phyloP scores from a whole-genome alignment of 805 yeast species.

The Spathaspora sp. region DNA sequence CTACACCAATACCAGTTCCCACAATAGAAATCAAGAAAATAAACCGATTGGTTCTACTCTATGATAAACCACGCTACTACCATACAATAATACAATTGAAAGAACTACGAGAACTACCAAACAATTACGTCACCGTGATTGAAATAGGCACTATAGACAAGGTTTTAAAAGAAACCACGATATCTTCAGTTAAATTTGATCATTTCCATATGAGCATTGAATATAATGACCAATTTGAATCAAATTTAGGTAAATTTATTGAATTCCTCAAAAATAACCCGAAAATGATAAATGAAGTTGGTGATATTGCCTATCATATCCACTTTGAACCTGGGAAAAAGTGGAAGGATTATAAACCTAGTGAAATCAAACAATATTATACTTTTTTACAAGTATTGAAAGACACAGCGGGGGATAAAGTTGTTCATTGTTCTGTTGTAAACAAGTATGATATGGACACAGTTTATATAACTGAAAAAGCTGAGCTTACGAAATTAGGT shows the following conservation, averaged over 20 bases:
- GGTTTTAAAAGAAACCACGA: constrained; percentile 6
- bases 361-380: constrained; percentile 22
- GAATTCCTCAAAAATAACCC: constrained; percentile 18
- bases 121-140: constrained; percentile 16
- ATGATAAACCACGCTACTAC: constrained; percentile 25
- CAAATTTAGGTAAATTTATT: constrained; percentile 16
- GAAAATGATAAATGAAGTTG: constrained; percentile 11
- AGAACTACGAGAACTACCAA: constrained; percentile 15
- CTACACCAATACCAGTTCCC: neutral
- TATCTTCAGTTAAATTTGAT: constrained; percentile 14
- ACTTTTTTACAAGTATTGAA: constrained; percentile 20
- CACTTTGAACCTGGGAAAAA: constrained; percentile 27
- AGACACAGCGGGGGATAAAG: constrained; percentile 22
- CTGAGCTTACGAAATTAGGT: constrained; percentile 28
- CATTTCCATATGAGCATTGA: constrained; percentile 28
- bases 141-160: constrained; percentile 15
- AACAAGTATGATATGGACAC: constrained; percentile 32
- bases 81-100: constrained; percentile 24
- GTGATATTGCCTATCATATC: constrained; percentile 31
- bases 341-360: constrained; percentile 27
- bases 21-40: neutral
- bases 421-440: constrained; percentile 36
- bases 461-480: constrained; percentile 29
- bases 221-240: constrained; percentile 26
- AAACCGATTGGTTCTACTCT: constrained; percentile 14